phyloP scores from a whole-genome alignment of 345 rosid species.

The Salix brachista region DNA sequence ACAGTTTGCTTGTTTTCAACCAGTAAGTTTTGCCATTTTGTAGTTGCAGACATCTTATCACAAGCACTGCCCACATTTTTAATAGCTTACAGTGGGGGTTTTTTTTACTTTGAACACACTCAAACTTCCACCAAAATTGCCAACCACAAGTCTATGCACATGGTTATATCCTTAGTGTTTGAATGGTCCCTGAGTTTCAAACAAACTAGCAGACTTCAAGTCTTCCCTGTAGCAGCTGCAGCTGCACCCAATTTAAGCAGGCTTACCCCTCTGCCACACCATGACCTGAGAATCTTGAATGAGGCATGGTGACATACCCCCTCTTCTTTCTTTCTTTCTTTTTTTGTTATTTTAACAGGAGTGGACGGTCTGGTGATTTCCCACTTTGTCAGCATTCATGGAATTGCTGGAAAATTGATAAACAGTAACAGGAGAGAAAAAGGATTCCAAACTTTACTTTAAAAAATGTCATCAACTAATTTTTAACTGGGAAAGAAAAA shows the following conservation, averaged over 20 bases:
- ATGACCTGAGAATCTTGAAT: neutral
- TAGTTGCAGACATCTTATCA: neutral
- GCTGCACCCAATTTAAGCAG: neutral
- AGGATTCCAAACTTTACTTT: too few relatives aligned
- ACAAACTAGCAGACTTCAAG: neutral
- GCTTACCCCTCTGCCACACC: neutral
- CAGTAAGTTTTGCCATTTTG: neutral
- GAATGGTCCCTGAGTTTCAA: neutral
- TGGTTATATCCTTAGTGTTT: neutral
- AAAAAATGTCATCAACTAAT: too few relatives aligned
- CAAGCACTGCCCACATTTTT: too few relatives aligned
- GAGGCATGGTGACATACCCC: neutral
- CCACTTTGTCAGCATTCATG: neutral
- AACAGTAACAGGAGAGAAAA: neutral
- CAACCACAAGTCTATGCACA: neutral
- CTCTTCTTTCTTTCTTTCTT: too few relatives aligned
- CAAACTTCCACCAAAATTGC: neutral
- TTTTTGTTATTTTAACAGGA: neutral
- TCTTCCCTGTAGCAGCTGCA: neutral
- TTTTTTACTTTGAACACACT: neutral
- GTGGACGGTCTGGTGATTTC: neutral
- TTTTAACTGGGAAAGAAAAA: neutral
- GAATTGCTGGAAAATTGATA: neutral
- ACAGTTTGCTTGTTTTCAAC: neutral
- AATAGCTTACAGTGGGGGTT: too few relatives aligned